Evolutionary conservation across 2,329 filamentous ascomycete species (phyloP), one percentile per base, ranked within the genome.

Genomic region (Dothistroma pini): DNA sequence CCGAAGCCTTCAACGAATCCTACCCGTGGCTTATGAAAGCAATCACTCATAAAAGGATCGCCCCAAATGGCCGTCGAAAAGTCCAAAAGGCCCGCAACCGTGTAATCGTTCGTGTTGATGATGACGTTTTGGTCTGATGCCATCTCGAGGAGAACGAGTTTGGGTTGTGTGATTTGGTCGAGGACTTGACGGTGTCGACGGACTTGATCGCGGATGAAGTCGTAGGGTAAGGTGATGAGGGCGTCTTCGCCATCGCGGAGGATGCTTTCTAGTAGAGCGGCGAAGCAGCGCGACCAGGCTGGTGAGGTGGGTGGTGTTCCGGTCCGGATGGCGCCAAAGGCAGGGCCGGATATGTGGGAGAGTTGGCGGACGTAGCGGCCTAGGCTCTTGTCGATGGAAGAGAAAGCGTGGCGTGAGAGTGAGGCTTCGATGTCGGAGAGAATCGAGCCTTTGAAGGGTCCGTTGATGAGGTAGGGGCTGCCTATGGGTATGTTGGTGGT

Each of bases 181-280:
- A 86, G 75, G 0, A 73, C 72, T 10, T 75, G 69, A 1, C 76
- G 75, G 38, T 83, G 74, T 32, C 76, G 76, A 51, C 68, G 71
- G n/a, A 83, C 61, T 57, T 81, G 77, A 60, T 80, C 76, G 35
- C 84, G 78, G 59, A 86, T 80, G 57, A 79, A 78, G 10, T 80
- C 77, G 66, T 85, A 86, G 0, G 83, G 83, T 7, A 86, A 69
- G 60, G 79, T 81, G 65, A 86, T 78, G 12, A 85, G 79, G 71
- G 82, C 81, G 60, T 86, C 83, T 68, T 86, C 84, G 16, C 79
- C 81, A 66, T 86, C 84, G 16, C 82, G 81, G 25, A 86, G 73
- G 9, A 80, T 73, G 11, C 77, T 74, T 68, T 86, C 83, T 21
- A 86, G 73, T 44, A 86, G 75, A 6, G 70, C 67, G 25, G 79